phyloP scores from a whole-genome alignment of 805 yeast species.

The Monosporozyma solicola region DNA sequence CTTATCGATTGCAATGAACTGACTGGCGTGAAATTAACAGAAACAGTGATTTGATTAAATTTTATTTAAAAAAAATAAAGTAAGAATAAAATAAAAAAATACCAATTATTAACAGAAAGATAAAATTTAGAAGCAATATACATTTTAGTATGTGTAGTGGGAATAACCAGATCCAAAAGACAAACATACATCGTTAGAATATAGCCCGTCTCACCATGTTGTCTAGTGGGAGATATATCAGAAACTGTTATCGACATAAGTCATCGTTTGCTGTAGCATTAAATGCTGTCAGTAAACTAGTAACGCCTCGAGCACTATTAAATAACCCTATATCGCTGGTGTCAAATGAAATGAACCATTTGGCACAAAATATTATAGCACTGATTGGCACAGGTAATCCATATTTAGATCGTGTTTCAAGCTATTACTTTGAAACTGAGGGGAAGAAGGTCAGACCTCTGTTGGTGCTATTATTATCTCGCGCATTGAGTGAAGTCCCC shows the following conservation, averaged over 20 bases:
- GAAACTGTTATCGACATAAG: constrained; percentile 10
- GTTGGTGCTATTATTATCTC: constrained; percentile 72
- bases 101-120: too few species aligned
- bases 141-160: too few species aligned
- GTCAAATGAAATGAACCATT: constrained; percentile 81
- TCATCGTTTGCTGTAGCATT: constrained; percentile 47
- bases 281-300: constrained; percentile 64
- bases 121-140: too few species aligned
- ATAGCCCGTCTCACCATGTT: not conserved
- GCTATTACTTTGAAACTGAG: constrained; percentile 91
- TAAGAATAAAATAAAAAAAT: too few species aligned
- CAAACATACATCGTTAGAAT: too few species aligned
- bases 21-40: not conserved
- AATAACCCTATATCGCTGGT: constrained; percentile 87
- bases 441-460: constrained; percentile 94
- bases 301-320: constrained; percentile 50
- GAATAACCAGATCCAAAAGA: not conserved
- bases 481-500: constrained; percentile 75
- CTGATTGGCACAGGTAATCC: constrained; percentile 93
- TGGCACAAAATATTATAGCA: constrained; percentile 79
- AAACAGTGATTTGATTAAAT: too few species aligned
- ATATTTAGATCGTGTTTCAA: constrained; percentile 80
- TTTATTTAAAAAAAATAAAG: too few species aligned
- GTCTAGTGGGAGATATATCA: not conserved
- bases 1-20: not conserved